A percentile compares a stretch with the other conserved stretches of the same genome.
These are phyloP conservation scores for Apostasia shenzhenica DNA, from an alignment of 106 monocot genomes.

Conservation along the genomic window DNA sequence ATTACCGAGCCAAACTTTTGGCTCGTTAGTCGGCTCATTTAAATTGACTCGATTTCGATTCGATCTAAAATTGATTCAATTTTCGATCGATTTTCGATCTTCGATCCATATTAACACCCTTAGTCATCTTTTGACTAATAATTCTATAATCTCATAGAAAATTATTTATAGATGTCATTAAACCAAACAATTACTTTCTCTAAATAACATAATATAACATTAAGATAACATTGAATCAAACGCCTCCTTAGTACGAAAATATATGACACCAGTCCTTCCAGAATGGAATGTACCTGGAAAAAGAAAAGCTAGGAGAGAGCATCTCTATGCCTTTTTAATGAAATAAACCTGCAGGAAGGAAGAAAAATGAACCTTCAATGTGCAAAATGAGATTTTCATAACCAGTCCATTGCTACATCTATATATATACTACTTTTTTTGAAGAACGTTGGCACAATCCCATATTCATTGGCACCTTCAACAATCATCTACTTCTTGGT, in stretches of 20 bases:
- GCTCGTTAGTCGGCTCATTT: no score
- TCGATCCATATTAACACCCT: no score
- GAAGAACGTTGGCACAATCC: no score
- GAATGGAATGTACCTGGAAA: background rate
- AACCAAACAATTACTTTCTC: background rate
- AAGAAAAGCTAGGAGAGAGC: background rate
- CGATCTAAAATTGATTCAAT: no score
- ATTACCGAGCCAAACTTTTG: no score
- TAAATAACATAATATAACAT: background rate
- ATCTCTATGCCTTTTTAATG: background rate
- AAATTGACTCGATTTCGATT: no score
- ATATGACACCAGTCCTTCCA: background rate
- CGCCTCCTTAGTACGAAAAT: background rate
- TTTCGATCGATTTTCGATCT: no score
- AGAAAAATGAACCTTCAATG: background rate
- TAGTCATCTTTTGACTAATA: no score
- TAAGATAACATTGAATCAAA: background rate
- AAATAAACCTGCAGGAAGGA: background rate
- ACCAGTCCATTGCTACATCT: background rate
- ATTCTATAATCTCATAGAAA: no score
- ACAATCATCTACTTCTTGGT: background rate
- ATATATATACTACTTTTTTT: background rate
- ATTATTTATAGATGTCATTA: background rate
- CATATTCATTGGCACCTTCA: no score
- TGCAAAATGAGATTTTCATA: slow-evolving; percentile 7